Conservation (phyloP, 1,284 basidiomycete species). For the Cerrena zonata region DNA sequence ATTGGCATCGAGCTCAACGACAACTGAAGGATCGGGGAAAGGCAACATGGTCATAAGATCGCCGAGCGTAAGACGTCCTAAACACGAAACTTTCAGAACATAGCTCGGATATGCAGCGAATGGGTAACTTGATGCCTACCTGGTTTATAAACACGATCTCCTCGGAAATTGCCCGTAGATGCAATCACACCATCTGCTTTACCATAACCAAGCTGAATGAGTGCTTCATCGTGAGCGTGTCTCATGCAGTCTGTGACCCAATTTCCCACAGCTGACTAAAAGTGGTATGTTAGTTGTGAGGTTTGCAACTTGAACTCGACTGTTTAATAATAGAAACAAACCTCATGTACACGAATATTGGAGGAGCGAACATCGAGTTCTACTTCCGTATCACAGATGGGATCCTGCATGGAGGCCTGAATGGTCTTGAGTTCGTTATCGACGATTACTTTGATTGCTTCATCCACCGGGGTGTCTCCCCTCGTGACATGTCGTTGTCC, state of each 20-base stretch:
- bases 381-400: constrained; percentile 61
- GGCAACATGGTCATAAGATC: constrained; percentile 80
- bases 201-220: too few species aligned
- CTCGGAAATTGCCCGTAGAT: constrained; percentile 74
- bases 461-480: background rate
- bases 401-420: constrained; percentile 47
- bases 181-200: constrained; percentile 70
- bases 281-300: background rate
- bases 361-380: constrained; percentile 69
- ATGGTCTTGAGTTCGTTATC: background rate
- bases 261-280: constrained; percentile 68
- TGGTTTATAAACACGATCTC: constrained; percentile 76
- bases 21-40: constrained; percentile 77
- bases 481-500: background rate
- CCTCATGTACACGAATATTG: constrained; percentile 62
- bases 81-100: background rate
- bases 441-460: background rate
- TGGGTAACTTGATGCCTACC: constrained; percentile 42
- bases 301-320: background rate
- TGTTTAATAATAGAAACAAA: constrained; percentile 20
- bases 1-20: constrained; percentile 74
- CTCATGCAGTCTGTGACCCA: too few species aligned
- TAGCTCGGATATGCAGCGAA: background rate
- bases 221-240: too few species aligned
- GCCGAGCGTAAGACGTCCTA: constrained; percentile 70